Evolutionary conservation across 306 rosid species (phyloP), one percentile per base, ranked within the genome.

Genomic region (Sicyos baderoa): DNA sequence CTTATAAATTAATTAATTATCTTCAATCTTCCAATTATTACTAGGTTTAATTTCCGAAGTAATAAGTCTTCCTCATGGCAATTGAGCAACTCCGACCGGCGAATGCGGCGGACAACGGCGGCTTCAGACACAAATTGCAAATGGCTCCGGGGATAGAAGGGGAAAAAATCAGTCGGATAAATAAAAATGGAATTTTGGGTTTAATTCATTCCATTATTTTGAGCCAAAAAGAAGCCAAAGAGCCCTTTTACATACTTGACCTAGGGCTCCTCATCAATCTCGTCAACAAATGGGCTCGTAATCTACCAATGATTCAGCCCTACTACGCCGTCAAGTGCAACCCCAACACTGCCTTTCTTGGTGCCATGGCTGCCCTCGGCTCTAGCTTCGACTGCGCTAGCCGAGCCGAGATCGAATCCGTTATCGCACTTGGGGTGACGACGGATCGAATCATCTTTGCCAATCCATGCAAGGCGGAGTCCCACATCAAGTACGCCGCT

Each of bases 291-390:
- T 73, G 76, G 76, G 54, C 11, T 11, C 71, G 18, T 6, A 15
- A 17, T 37, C 70, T 73, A 29, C 76, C 76, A 7, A 48, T 47
- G 25, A 27, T 73, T 9, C 37, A 2, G 0, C 62, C 71, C 0
- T 73, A 47, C 55, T 73, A 47, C 13, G 71, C 62, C 1, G 71
- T 73, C 71, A 73, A 73, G 42, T 73, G 76, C 21, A 73, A 62
- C 71, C 29, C 47, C 3, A 47, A 73, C 40, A 18, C 58, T 7
- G n/a, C 71, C 3, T 35, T 73, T 29, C 54, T 73, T 6, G 71
- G 70, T 4, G 51, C 76, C 21, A 15, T 73, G 62, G 71, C 76
- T 8, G 45, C 71, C 10, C 76, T 73, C 0, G 63, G 76, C 25
- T 55, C 71, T 1, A 35, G n/a, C 17, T 73, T 73, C 15, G 71